phyloP scores from a whole-genome alignment of 208 protist genomes.

The Leishmania aethiopica region DNA sequence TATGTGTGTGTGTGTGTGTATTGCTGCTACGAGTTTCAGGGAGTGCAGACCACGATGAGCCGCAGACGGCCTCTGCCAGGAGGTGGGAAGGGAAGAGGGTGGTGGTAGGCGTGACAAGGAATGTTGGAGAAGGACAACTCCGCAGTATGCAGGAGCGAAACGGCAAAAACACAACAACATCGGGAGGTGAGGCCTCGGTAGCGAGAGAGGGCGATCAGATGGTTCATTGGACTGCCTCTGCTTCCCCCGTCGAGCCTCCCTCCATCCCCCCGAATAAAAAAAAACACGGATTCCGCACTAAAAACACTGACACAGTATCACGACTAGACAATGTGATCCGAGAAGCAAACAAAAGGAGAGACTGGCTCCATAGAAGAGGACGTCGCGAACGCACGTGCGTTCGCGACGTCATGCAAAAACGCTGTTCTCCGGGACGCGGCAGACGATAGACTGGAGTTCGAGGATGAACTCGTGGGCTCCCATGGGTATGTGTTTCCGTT shows the following conservation, averaged over 20 bases:
- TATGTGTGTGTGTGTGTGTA: neutral
- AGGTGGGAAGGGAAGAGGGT: neutral
- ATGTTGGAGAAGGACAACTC: neutral
- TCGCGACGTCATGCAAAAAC: neutral
- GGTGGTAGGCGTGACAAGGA: neutral
- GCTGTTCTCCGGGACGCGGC: neutral
- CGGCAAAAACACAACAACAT: neutral
- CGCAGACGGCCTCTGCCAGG: neutral
- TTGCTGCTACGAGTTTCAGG: neutral
- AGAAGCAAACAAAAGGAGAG: neutral
- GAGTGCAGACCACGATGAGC: neutral
- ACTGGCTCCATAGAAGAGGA: neutral
- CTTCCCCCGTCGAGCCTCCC: too few species aligned
- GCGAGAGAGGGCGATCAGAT: neutral
- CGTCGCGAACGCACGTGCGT: neutral
- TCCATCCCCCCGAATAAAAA: neutral
- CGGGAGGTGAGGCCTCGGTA: neutral
- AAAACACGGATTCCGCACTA: neutral
- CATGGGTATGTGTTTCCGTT: neutral
- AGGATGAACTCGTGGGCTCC: too few species aligned
- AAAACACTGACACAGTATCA: neutral
- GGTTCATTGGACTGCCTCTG: neutral
- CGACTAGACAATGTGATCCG: neutral
- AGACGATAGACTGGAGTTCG: too few species aligned
- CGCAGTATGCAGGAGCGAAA: neutral